Percentiles rank a stretch among this genome's conserved stretches.
Evolutionary conservation across 2,329 filamentous ascomycete genomes (phyloP).

Genomic region (Pseudomassariella vexata): DNA sequence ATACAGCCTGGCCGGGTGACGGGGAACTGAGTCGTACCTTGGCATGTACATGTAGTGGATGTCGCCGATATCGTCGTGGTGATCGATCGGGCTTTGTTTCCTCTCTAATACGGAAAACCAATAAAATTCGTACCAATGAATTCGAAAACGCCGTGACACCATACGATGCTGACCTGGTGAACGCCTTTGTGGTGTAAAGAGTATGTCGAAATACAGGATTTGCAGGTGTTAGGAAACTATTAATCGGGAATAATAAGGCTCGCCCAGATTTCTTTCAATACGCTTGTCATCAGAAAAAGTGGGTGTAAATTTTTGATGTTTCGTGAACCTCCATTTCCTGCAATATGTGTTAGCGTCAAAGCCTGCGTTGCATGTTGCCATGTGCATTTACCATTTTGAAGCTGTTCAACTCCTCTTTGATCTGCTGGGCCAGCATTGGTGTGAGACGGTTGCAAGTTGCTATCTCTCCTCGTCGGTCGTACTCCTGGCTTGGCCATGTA

Average conservation of each 20-base stretch:
- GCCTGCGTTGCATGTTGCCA: slow-evolving; percentile 2
- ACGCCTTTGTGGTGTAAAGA: slow-evolving; percentile 44
- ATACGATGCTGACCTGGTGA: slow-evolving; percentile 50
- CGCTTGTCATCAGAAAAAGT: slow-evolving; percentile 81
- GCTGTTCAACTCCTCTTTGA: slow-evolving; percentile 97
- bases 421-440: slow-evolving; percentile 95
- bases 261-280: slow-evolving; percentile 21
- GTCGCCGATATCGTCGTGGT: too few species aligned
- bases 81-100: slow-evolving; percentile 6
- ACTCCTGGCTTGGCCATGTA: slow-evolving; percentile 92
- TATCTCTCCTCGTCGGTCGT: slow-evolving; percentile 91
- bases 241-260: slow-evolving; percentile 25
- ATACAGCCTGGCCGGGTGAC: too few species aligned
- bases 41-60: too few species aligned
- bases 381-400: slow-evolving; percentile 85
- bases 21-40: too few species aligned
- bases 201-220: slow-evolving; percentile 45
- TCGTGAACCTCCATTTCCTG: slow-evolving; percentile 99
- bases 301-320: slow-evolving; percentile 97
- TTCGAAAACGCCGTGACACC: slow-evolving; percentile 49
- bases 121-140: slow-evolving; percentile 22
- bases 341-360: slow-evolving; percentile 30
- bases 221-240: slow-evolving; percentile 23
- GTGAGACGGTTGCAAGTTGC: slow-evolving; percentile 97
- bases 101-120: slow-evolving; percentile 8